These are phyloP conservation scores for Salix brachista DNA, from an alignment of 345 rosid genomes.

Conservation along the genomic window DNA sequence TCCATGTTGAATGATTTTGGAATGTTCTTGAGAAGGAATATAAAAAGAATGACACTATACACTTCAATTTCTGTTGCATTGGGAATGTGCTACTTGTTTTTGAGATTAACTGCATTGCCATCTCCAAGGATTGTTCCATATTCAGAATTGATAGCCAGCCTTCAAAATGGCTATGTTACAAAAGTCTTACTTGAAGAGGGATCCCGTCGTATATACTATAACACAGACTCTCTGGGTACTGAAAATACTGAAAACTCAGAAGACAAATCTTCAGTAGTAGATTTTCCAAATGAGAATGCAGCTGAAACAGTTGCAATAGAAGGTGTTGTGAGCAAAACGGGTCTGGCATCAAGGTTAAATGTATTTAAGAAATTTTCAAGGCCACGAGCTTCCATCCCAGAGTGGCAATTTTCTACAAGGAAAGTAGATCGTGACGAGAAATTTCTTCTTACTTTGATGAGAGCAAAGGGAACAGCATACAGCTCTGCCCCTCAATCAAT, in stretches of 20 bases:
- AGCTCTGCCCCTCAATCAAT: slow-evolving; percentile 89
- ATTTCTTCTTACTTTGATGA: slow-evolving; percentile 82
- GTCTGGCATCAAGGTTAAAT: slow-evolving; percentile 8
- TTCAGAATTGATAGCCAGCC: slow-evolving; percentile 69
- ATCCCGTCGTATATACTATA: slow-evolving; percentile 83
- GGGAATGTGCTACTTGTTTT: slow-evolving; percentile 61
- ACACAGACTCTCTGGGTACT: slow-evolving; percentile 21
- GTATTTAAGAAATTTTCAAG: slow-evolving; percentile 34
- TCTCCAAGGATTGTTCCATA: slow-evolving; percentile 73
- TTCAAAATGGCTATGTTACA: slow-evolving; percentile 59
- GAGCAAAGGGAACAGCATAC: slow-evolving; percentile 76
- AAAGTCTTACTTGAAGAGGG: slow-evolving; percentile 87
- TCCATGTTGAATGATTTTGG: slow-evolving; percentile 46
- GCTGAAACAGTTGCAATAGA: slow-evolving; percentile 25
- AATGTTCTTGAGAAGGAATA: slow-evolving; percentile 50
- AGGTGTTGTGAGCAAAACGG: slow-evolving; percentile 16
- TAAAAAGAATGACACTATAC: slow-evolving; percentile 45
- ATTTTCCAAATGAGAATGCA: slow-evolving; percentile 21
- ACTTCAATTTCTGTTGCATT: slow-evolving; percentile 47
- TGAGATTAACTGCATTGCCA: slow-evolving; percentile 68
- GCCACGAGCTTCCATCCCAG: slow-evolving; percentile 41
- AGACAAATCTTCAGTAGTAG: slow-evolving; percentile 20
- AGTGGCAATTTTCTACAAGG: slow-evolving; percentile 79
- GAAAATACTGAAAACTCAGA: slow-evolving; percentile 33
- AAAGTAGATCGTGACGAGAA: slow-evolving; percentile 89